Evolutionary conservation across 768 basidiomycete species (phyloP).

Genomic region (Hypsizygus marmoreus): DNA sequence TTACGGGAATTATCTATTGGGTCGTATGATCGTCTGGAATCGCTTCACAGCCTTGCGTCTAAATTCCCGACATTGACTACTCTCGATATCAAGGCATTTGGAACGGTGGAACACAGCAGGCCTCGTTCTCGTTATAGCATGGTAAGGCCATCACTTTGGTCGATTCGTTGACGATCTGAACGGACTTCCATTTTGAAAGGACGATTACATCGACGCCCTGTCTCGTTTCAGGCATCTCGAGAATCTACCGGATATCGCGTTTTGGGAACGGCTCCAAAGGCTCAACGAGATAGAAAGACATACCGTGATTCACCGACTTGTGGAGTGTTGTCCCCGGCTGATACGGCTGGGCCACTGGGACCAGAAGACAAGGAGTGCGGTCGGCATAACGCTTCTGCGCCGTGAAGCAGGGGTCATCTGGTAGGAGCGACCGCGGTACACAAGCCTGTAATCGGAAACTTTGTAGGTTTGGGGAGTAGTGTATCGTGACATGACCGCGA

Average conservation of each 20-base stretch:
- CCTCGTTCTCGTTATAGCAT: constrained; percentile 13
- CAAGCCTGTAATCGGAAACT: no score
- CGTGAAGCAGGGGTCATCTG: constrained; percentile 11
- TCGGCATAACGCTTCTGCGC: constrained; percentile 18
- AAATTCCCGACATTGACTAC: constrained; percentile 19
- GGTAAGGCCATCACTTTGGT: constrained; percentile 10
- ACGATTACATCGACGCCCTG: constrained; percentile 23
- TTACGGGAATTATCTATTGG: constrained; percentile 24
- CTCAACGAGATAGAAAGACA: constrained; percentile 11
- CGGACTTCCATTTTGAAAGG: constrained; percentile 12
- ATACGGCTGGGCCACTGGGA: constrained; percentile 16
- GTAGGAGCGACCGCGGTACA: constrained; percentile 6
- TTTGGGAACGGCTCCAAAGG: constrained; percentile 17
- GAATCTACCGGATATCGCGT: constrained; percentile 17
- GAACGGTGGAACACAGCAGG: constrained; percentile 7
- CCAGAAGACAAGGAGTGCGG: neutral
- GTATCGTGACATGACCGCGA: no score
- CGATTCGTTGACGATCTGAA: neutral
- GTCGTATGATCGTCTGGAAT: constrained; percentile 21
- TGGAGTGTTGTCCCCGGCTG: constrained; percentile 13
- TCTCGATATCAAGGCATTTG: constrained; percentile 24
- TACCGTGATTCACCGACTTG: constrained; percentile 6
- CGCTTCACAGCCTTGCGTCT: constrained; percentile 16
- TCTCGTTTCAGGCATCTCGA: constrained; percentile 18
- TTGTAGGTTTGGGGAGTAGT: no score